A percentile compares a stretch with the other conserved stretches of the same genome.
Evolutionary conservation across 2,329 filamentous ascomycete species (phyloP).

Genomic region (Corynespora cassiicola): DNA sequence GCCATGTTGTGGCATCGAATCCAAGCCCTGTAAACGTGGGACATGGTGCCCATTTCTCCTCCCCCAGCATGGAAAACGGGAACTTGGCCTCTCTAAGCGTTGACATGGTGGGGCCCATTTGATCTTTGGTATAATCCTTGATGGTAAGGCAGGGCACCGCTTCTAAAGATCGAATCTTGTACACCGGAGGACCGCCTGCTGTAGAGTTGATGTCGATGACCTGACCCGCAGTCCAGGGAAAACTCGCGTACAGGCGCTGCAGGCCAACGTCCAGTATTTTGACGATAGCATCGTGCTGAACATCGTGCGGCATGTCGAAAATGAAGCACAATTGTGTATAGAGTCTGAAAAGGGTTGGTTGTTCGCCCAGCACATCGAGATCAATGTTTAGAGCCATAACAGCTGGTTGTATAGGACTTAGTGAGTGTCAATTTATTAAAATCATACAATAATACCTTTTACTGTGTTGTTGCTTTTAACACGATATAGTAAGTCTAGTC

Average conservation of each 20-base stretch:
- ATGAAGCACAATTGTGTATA: constrained; percentile 56
- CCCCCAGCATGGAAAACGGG: constrained; percentile 58
- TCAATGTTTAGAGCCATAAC: constrained; percentile 20
- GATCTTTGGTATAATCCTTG: constrained; percentile 51
- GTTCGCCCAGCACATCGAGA: constrained; percentile 54
- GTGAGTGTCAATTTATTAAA: too few species aligned
- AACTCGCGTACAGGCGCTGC: constrained; percentile 42
- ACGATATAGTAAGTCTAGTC: too few species aligned
- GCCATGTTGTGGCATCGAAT: constrained; percentile 15
- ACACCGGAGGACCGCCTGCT: constrained; percentile 37
- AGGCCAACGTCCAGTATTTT: constrained; percentile 13
- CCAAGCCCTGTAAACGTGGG: constrained; percentile 48
- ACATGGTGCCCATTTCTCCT: constrained; percentile 45
- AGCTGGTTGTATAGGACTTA: too few species aligned
- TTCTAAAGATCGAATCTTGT: constrained; percentile 48
- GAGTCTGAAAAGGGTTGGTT: constrained; percentile 48
- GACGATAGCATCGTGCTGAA: constrained; percentile 13
- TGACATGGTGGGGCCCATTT: constrained; percentile 46
- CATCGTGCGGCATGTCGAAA: constrained; percentile 40
- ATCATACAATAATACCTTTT: too few species aligned
- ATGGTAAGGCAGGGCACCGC: constrained; percentile 46
- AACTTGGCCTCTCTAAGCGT: constrained; percentile 47
- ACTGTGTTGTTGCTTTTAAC: too few species aligned
- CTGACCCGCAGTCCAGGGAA: constrained; percentile 57
- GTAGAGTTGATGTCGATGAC: constrained; percentile 39